A percentile compares a stretch with the other conserved stretches of the same genome.
Conservation (phyloP, 2,329 filamentous ascomycete species). For the Aureobasidium vineae region DNA sequence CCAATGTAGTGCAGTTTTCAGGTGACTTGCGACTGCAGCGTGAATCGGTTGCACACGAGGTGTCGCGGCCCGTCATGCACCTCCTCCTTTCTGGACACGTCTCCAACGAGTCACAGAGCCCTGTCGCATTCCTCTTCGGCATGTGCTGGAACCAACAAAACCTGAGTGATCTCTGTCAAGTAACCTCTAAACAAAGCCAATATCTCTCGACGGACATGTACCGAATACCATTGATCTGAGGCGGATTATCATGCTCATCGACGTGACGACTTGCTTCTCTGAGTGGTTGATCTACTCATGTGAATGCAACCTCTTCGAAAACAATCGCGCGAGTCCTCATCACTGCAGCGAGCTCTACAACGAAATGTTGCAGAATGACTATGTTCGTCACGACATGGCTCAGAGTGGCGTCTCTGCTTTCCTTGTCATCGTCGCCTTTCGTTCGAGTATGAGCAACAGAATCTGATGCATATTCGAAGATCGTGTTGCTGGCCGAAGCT, state of each 20-base stretch:
- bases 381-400: conserved; percentile 53
- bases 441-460: neutral
- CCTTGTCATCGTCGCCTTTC: conserved; percentile 30
- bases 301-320: conserved; percentile 48
- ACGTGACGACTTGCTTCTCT: neutral
- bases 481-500: neutral
- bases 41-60: conserved; percentile 9
- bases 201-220: neutral
- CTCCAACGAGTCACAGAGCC: conserved; percentile 1
- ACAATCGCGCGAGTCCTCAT: conserved; percentile 51
- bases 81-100: neutral
- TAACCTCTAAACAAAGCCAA: neutral
- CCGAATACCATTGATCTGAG: neutral
- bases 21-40: conserved; percentile 1
- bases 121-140: neutral
- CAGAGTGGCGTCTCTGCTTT: conserved; percentile 45
- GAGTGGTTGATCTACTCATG: conserved; percentile 3
- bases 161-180: neutral
- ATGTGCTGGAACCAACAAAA: conserved; percentile 11
- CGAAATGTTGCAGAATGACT: conserved; percentile 52
- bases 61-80: conserved; percentile 10
- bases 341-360: conserved; percentile 50
- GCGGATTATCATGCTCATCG: neutral
- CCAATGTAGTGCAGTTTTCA: conserved; percentile 16
- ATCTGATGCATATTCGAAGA: conserved; percentile 3